phyloP scores from a whole-genome alignment of 164 flowering plant species.

The Annona cherimola region DNA sequence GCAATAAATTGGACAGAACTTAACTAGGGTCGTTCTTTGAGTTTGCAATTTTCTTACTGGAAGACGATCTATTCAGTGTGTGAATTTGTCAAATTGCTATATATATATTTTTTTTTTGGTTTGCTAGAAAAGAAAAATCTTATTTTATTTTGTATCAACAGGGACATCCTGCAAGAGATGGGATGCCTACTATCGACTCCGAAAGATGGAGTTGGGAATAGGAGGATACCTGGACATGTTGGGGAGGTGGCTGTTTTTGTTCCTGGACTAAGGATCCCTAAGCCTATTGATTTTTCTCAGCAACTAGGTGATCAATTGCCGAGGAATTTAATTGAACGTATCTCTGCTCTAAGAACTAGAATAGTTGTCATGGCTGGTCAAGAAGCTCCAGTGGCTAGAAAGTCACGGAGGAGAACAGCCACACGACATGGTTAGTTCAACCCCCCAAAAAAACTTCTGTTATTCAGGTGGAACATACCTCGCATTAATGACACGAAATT shows the following conservation, averaged over 20 bases:
- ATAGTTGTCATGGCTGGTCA: constrained; percentile 76
- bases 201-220: constrained; percentile 52
- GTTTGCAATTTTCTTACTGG: neutral
- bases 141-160: neutral
- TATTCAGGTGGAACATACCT: neutral
- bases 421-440: constrained; percentile 71
- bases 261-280: constrained; percentile 77
- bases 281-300: constrained; percentile 59
- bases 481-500: neutral
- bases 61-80: neutral
- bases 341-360: constrained; percentile 65
- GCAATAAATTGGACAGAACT: no score
- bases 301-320: constrained; percentile 48
- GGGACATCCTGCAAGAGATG: constrained; percentile 32
- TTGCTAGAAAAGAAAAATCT: neutral
- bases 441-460: neutral
- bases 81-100: neutral
- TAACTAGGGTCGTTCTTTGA: neutral
- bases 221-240: constrained; percentile 57
- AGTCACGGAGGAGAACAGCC: constrained; percentile 62
- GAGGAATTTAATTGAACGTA: constrained; percentile 53
- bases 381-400: constrained; percentile 56
- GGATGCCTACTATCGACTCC: constrained; percentile 71
- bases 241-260: constrained; percentile 77
- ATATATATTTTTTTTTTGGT: neutral